Conservation (phyloP, 2,329 filamentous ascomycete genomes). For the Pyricularia sp. region DNA sequence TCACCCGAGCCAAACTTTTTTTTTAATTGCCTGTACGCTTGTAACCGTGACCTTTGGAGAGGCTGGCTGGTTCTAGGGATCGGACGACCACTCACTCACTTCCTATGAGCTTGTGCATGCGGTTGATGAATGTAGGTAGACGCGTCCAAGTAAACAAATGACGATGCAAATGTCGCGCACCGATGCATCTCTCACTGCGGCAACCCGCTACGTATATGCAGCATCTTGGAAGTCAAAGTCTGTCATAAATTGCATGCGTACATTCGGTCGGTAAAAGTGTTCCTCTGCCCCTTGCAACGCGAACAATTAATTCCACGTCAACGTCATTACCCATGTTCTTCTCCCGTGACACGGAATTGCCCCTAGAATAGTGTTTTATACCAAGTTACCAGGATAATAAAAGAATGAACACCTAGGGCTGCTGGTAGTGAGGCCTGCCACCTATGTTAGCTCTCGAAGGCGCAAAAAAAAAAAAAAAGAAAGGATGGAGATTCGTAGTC, state of each 20-base stretch:
- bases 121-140: not conserved
- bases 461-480: no score
- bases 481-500: not conserved
- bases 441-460: not conserved
- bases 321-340: no score
- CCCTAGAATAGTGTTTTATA: not conserved
- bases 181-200: not conserved
- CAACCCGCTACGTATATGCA: not conserved
- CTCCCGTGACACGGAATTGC: no score
- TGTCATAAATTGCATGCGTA: not conserved
- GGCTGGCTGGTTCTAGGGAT: not conserved
- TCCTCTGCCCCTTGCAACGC: not conserved
- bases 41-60: not conserved
- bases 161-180: not conserved
- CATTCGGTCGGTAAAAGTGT: not conserved
- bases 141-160: not conserved
- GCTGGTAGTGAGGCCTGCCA: not conserved
- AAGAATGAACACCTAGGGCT: not conserved
- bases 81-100: not conserved
- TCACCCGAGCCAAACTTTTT: not conserved
- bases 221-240: not conserved
- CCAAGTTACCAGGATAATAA: not conserved
- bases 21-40: not conserved
- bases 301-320: not conserved
- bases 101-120: not conserved